phyloP scores from a whole-genome alignment of 2,329 filamentous ascomycete genomes.

The Allantophomopsis cytisporea region DNA sequence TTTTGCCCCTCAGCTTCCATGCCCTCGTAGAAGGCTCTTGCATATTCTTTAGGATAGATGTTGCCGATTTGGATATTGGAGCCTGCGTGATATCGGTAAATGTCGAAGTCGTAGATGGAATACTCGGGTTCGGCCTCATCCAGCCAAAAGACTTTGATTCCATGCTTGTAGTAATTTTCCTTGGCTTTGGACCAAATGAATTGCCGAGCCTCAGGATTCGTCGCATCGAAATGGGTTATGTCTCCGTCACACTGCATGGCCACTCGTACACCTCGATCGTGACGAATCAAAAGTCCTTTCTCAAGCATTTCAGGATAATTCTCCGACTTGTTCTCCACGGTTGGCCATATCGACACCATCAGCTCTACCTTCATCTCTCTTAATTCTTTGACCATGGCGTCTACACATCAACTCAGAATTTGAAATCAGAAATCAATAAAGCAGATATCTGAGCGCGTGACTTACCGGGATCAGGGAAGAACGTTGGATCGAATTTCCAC shows the following conservation, averaged over 20 bases:
- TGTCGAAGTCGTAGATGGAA: slow-evolving; percentile 50
- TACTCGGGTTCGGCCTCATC: slow-evolving; percentile 60
- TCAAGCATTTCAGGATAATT: slow-evolving; percentile 50
- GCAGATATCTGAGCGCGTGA: background rate
- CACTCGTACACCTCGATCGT: slow-evolving; percentile 42
- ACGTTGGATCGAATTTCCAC: slow-evolving; percentile 50
- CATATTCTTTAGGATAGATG: slow-evolving; percentile 43
- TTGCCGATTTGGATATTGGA: slow-evolving; percentile 43
- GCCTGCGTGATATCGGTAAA: slow-evolving; percentile 45
- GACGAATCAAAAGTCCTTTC: slow-evolving; percentile 43
- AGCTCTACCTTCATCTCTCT: slow-evolving; percentile 44
- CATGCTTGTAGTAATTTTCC: slow-evolving; percentile 45
- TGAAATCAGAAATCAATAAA: background rate
- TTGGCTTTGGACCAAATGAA: slow-evolving; percentile 47
- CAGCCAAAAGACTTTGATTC: slow-evolving; percentile 53
- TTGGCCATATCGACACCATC: slow-evolving; percentile 60
- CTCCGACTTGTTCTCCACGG: slow-evolving; percentile 41
- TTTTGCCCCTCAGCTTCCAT: slow-evolving; percentile 34
- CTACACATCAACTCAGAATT: slow-evolving; percentile 13
- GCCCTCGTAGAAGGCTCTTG: slow-evolving; percentile 45
- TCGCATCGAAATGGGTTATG: slow-evolving; percentile 48
- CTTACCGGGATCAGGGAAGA: slow-evolving; percentile 48
- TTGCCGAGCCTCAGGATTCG: slow-evolving; percentile 40
- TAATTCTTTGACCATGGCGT: slow-evolving; percentile 50
- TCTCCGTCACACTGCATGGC: slow-evolving; percentile 46